Conservation (phyloP, 352 stramenopile genomes). For the Peronospora belbahrii region DNA sequence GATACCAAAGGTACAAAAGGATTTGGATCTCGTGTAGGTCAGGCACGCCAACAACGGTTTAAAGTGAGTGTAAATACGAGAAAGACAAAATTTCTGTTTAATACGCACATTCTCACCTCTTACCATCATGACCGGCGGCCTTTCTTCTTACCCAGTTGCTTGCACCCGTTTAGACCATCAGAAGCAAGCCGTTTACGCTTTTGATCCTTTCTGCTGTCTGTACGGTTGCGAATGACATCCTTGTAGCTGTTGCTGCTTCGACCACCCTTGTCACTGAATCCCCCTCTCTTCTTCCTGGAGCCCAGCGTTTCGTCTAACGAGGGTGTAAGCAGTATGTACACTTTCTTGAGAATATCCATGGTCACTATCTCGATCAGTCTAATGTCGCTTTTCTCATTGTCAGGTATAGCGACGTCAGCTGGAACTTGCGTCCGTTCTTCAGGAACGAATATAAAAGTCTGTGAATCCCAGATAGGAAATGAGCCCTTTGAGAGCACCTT, state of each 20-base stretch:
- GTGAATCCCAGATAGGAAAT: constrained; percentile 95
- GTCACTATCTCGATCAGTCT: constrained; percentile 35
- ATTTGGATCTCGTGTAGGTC: constrained; percentile 6
- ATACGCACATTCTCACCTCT: not conserved
- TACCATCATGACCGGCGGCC: constrained; percentile 12
- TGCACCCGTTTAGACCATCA: constrained; percentile 6
- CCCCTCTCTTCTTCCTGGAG: constrained; percentile 41
- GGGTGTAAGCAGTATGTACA: constrained; percentile 60
- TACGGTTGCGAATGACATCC: not conserved
- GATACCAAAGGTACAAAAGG: constrained; percentile 29
- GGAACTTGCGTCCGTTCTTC: constrained; percentile 11
- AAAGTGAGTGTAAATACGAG: constrained; percentile 6
- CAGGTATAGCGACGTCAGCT: not conserved
- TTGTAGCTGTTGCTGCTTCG: constrained; percentile 3
- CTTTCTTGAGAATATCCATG: constrained; percentile 48
- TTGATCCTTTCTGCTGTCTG: constrained; percentile 7
- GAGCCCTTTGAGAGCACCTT: constrained; percentile 93
- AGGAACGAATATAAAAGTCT: constrained; percentile 89
- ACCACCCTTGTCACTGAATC: not conserved
- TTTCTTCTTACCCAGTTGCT: constrained; percentile 23
- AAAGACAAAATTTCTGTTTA: constrained; percentile 4
- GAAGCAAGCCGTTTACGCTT: constrained; percentile 24
- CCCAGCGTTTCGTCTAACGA: constrained; percentile 47
- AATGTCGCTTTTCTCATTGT: constrained; percentile 6
- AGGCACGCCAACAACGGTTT: not conserved